Percentiles rank a stretch among this genome's conserved stretches.
Evolutionary conservation across 1,284 basidiomycete species (phyloP).

Genomic region (Apiotrichum domesticum): DNA sequence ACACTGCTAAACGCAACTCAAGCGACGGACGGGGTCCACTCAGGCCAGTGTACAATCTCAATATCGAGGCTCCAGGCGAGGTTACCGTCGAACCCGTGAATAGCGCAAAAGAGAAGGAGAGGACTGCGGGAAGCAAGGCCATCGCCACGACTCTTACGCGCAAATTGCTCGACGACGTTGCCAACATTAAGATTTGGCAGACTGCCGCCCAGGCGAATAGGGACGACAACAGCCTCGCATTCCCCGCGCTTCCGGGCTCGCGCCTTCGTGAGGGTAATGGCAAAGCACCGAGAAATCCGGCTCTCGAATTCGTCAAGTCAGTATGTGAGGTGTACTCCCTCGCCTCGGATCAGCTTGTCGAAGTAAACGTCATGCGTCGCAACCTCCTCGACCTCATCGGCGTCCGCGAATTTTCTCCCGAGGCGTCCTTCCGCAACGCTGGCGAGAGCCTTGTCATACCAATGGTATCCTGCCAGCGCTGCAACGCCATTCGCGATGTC

Average conservation of each 20-base stretch:
- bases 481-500: slow-evolving; percentile 82
- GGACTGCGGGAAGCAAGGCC: slow-evolving; percentile 63
- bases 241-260: slow-evolving; percentile 84
- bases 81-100: slow-evolving; percentile 51
- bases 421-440: slow-evolving; percentile 82
- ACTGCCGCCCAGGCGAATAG: slow-evolving; percentile 57
- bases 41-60: slow-evolving; percentile 61
- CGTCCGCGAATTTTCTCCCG: slow-evolving; percentile 77
- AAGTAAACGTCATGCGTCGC: slow-evolving; percentile 81
- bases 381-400: slow-evolving; percentile 84
- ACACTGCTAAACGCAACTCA: slow-evolving; percentile 62
- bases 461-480: slow-evolving; percentile 84
- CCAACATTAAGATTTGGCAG: slow-evolving; percentile 61
- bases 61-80: slow-evolving; percentile 39
- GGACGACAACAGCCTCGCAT: slow-evolving; percentile 58
- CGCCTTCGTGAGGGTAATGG: slow-evolving; percentile 39
- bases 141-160: slow-evolving; percentile 77
- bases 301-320: slow-evolving; percentile 87
- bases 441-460: slow-evolving; percentile 83
- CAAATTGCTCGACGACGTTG: slow-evolving; percentile 67
- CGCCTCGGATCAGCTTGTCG: slow-evolving; percentile 70
- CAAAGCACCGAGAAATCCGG: slow-evolving; percentile 59
- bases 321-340: slow-evolving; percentile 74
- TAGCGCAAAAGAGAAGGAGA: slow-evolving; percentile 62
- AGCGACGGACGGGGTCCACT: slow-evolving; percentile 62